Base-by-base conservation (phyloP, 345 rosid species). In the Populus simonii region DNA sequence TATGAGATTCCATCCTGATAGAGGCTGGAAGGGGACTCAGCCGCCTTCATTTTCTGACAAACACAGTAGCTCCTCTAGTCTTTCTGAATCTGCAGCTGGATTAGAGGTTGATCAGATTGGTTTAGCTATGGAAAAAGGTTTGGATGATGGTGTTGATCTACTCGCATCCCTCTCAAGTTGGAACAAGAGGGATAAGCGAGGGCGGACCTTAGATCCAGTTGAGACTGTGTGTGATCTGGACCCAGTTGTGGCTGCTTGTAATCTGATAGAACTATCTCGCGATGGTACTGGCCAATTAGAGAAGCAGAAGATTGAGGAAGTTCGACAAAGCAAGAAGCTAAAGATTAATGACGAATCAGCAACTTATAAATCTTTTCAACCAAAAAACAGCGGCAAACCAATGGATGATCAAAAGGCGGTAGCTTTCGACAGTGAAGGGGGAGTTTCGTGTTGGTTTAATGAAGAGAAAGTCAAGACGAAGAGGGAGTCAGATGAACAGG, bases 1-100 rank as follows among this genome's bases (percentile, higher is more conserved):
- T 23, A 69, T 76, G 79, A 76, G 74, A 43, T 55, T 27, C 25
- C 74, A 76, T 69, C 67, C 74, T 57, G 74, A 57, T 38, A 36
- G 72, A 7, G 66, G 31, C 49, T 76, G 79, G 79, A 76, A 68
- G 17, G 73, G 73, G 16, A 53, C 23, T 35, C 29, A 67, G 20
- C 49, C 78, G 31, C 72, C 78, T 62, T 8, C 49, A 22, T 11
- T 18, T 11, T 9, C 45, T 5, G 53, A 47, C 53, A 47, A 15
- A 15, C 53, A 47, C 53, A 47, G 53, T 15, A 12, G 16, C 53
- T 47, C 53, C 61, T 15, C 47, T 59, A 2, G 17, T n/a, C 13
- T 20, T 61, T 33, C 67, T 1, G 25, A 20, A 25, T 29, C 59
- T 20, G 43, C 8, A 15, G 53, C 27, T 27, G 6, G 9, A 57